Conservation (phyloP, 768 basidiomycete genomes). For the Rickenella mellea region DNA sequence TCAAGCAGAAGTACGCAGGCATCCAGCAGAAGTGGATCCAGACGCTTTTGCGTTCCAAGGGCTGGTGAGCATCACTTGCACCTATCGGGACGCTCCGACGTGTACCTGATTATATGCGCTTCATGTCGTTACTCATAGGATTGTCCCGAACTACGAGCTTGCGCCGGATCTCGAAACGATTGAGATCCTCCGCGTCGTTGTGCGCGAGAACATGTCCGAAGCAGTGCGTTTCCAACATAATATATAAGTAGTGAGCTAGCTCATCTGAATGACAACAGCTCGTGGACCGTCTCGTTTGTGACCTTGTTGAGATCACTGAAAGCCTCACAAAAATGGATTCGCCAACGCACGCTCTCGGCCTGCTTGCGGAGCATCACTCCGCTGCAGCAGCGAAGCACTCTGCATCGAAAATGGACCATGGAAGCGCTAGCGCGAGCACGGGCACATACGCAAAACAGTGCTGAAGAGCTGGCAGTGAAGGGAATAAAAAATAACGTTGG, state of each 20-base stretch:
- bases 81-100: background rate
- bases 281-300: slow-evolving; percentile 53
- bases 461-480: no score
- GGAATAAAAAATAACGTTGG: no score
- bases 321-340: slow-evolving; percentile 37
- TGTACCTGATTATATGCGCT: background rate
- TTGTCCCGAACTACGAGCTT: slow-evolving; percentile 53
- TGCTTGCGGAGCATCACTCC: slow-evolving; percentile 21
- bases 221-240: slow-evolving; percentile 25
- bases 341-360: slow-evolving; percentile 41
- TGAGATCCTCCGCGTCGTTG: slow-evolving; percentile 56
- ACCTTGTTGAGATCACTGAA: slow-evolving; percentile 65
- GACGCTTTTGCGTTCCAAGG: slow-evolving; percentile 33
- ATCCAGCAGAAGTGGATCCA: slow-evolving; percentile 54
- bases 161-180: slow-evolving; percentile 39
- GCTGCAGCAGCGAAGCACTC: slow-evolving; percentile 25
- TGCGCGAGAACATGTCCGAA: slow-evolving; percentile 46
- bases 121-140: no score
- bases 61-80: slow-evolving; percentile 23
- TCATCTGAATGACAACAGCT: slow-evolving; percentile 32
- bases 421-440: slow-evolving; percentile 34
- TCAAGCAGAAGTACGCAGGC: slow-evolving; percentile 41
- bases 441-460: slow-evolving; percentile 67
- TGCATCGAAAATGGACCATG: slow-evolving; percentile 39
- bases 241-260: slow-evolving; percentile 18